Base-by-base conservation (phyloP, 805 yeast genomes). In the Yamadazyma scolyti region DNA sequence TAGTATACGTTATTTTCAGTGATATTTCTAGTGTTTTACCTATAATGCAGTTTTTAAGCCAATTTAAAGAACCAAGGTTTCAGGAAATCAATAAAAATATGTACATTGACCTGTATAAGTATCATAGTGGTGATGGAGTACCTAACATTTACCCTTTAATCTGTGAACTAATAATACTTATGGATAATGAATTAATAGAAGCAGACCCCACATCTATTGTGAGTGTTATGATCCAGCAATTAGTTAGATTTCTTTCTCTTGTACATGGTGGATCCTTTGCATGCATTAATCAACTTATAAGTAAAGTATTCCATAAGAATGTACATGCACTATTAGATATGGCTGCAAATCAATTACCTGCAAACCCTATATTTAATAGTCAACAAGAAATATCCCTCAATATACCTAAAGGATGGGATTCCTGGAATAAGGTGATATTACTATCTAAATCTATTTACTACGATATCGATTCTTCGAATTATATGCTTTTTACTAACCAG, bases 371-470 rank as follows among this genome's bases (percentile, higher is more conserved):
- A n/a, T 25, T 16, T 16, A 16, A 25, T 21, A 12, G 7, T 10
- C 27, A 6, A 8, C 20, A 25, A 16, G 5, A 5, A 9, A 17
- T 6, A 16, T 14, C 21, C 13, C 10, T 16, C 64, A 18, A 39
- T 13, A 60, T 78, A 2, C 79, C 81, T 0, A 34, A 37, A 5
- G 77, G 73, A 0, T 58, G 68, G 57, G 87, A 80, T 39, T 54
- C 78, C 3, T 59, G 69, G 62, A 61, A 62, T 13, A 70, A 75
- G 42, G 77, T 80, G 16, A 44, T 55, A 20, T 44, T 67, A 24
- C 46, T 54, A 14, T 47, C 59, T 12, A 46, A 50, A 27, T 37
- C 65, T 3, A 32, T 54, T 16, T 40, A 34, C 23, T 39, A 35
- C 10, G 42, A 36, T 13, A 23, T 30, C 15, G 40, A 37, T 21